phyloP scores from a whole-genome alignment of 2,329 filamentous ascomycete genomes.

The Pestalotiopsis sp. region DNA sequence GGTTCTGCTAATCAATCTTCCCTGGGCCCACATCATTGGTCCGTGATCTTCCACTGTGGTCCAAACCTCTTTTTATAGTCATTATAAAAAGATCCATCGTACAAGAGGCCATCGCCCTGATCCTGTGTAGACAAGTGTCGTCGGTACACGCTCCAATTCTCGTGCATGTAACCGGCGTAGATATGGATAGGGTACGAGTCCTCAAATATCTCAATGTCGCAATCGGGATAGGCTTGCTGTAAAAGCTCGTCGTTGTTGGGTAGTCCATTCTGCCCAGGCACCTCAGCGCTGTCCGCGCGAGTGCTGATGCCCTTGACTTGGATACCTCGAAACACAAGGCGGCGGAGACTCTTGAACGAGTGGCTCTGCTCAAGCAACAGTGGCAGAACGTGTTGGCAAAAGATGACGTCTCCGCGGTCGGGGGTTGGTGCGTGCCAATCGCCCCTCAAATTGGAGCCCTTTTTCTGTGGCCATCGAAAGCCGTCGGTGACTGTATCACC shows the following conservation, averaged over 20 bases:
- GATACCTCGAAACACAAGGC: constrained; percentile 9
- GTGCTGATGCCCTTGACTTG: constrained; percentile 1
- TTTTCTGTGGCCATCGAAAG: not conserved
- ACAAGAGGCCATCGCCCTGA: constrained; percentile 9
- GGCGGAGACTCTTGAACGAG: not conserved
- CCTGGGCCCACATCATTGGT: not conserved
- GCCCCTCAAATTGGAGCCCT: not conserved
- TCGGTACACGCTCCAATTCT: not conserved
- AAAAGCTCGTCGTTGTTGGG: constrained; percentile 4
- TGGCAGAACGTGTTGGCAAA: not conserved
- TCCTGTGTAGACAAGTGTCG: constrained; percentile 3
- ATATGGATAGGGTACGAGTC: constrained; percentile 5
- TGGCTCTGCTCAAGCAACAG: constrained; percentile 5
- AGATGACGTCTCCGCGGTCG: not conserved
- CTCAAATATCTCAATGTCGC: constrained; percentile 6
- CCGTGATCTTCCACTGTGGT: constrained; percentile 4
- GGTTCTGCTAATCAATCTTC: no score
- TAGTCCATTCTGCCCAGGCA: not conserved
- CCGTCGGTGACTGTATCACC: not conserved
- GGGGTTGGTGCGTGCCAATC: not conserved
- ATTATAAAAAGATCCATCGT: not conserved
- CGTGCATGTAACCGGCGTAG: not conserved
- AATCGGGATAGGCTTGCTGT: not conserved
- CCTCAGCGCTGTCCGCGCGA: not conserved
- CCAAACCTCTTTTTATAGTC: constrained; percentile 8